These are phyloP conservation scores for Tremella fuciformis DNA, from an alignment of 768 basidiomycete species.

Conservation along the genomic window DNA sequence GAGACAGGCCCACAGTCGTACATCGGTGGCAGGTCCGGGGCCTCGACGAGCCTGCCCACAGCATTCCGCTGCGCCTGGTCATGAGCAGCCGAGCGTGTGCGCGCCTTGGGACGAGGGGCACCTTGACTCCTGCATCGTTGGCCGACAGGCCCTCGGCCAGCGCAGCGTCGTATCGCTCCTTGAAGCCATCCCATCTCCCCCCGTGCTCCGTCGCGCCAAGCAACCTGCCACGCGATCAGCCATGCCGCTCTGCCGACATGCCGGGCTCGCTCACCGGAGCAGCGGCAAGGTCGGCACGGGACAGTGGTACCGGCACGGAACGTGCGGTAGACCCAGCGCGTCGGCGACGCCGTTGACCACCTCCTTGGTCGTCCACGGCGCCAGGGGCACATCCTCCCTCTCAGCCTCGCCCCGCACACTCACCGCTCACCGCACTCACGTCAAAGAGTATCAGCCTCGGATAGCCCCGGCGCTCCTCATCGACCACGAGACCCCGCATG, in stretches of 20 bases:
- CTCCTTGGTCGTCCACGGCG: not conserved
- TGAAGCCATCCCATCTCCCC: not conserved
- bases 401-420: not conserved
- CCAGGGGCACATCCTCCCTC: not conserved
- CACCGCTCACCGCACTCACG: not conserved
- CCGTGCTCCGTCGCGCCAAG: not conserved
- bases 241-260: not conserved
- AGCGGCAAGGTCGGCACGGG: slow-evolving; percentile 4
- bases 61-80: not conserved
- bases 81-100: not conserved
- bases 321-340: not conserved
- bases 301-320: not conserved
- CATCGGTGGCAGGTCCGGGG: slow-evolving; percentile 7
- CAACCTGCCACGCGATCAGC: slow-evolving; percentile 5
- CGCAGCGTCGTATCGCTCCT: not conserved
- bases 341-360: not conserved
- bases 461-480: not conserved
- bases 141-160: not conserved
- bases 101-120: not conserved
- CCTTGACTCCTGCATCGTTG: slow-evolving; percentile 4
- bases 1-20: slow-evolving; percentile 1
- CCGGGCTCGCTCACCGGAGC: not conserved
- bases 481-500: not conserved
- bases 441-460: not conserved
- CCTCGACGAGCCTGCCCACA: not conserved